Evolutionary conservation across 2,329 filamentous ascomycete genomes (phyloP), one percentile per base, ranked within the genome.

Genomic region (Exophiala alcalophila): DNA sequence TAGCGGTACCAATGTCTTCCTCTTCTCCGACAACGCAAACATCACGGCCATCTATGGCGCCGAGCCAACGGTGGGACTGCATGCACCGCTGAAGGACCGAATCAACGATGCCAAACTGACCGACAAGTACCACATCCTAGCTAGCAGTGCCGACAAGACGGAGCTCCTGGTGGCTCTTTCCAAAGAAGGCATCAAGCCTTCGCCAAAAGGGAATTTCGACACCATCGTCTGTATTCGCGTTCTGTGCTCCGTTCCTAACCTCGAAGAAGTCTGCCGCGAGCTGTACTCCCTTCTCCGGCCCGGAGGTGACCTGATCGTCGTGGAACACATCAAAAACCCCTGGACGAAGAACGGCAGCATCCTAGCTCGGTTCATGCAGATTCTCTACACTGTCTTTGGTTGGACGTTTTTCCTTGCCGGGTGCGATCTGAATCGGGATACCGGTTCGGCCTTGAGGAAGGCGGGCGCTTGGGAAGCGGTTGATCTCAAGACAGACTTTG

Each of bases 301-400:
- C 0, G 76, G 77, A 2, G 77, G 77, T 0, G 61, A 73, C 40
- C 58, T 80, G 61, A 60, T 80, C 12, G 62, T 79, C 18, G 72
- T 68, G 37, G 77, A 80, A 58, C 77, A 80, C 61, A 70, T 77
- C 9, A 67, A 62, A 16, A 77, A 76, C 53, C 68, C 70, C 1
- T 76, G 71, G 69, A 65, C 60, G n/a, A 61, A 62, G 29, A 67
- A 64, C 52, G 74, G 72, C 4, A 70, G 65, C 24, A 9, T 71
- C 8, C 5, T 69, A 9, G 72, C 66, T n/a, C 58, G 70, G 14
- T 8, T 65, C 11, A 54, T 70, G 54, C 76, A 80, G 59, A 50
- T 62, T 8, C 47, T 72, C 9, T 76, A 68, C 57, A 63, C 61
- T 20, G 21, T 63, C 3, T 31, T 71, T 3, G 70, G 73, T 4